phyloP scores from a whole-genome alignment of 2,329 filamentous ascomycete genomes.

The Alternaria sp. region DNA sequence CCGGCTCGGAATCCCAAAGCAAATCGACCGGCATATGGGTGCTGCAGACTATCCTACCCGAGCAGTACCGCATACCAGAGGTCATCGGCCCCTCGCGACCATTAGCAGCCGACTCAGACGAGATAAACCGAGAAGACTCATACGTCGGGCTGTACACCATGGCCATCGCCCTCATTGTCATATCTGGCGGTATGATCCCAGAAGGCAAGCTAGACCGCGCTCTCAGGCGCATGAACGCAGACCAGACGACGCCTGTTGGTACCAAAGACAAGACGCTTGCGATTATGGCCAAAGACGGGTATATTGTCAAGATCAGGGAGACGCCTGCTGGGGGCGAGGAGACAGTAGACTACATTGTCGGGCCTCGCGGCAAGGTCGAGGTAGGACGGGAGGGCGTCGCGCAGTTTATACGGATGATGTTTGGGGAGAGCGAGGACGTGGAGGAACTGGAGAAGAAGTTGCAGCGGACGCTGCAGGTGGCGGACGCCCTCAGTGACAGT shows the following conservation, averaged over 20 bases:
- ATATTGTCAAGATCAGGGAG: constrained; percentile 78
- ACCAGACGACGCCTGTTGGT: constrained; percentile 73
- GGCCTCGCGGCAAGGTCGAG: constrained; percentile 84
- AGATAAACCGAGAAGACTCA: constrained; percentile 70
- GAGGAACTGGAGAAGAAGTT: constrained; percentile 44
- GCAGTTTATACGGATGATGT: constrained; percentile 63
- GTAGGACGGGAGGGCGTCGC: constrained; percentile 78
- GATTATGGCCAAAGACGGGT: constrained; percentile 80
- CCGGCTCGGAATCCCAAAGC: constrained; percentile 59
- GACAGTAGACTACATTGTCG: constrained; percentile 80
- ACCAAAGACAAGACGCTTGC: constrained; percentile 78
- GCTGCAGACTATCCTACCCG: constrained; percentile 74
- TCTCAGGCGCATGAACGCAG: constrained; percentile 75
- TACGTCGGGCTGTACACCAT: constrained; percentile 84
- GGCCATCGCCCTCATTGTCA: constrained; percentile 76
- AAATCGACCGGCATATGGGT: constrained; percentile 74
- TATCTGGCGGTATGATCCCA: constrained; percentile 73
- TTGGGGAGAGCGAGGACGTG: constrained; percentile 40
- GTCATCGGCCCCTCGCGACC: constrained; percentile 74
- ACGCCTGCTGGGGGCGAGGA: constrained; percentile 75
- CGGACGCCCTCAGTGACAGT: constrained; percentile 21
- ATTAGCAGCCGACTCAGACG: constrained; percentile 60
- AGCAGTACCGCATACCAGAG: constrained; percentile 65
- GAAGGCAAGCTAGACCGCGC: constrained; percentile 81
- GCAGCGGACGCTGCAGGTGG: constrained; percentile 41